phyloP scores from a whole-genome alignment of 2,329 filamentous ascomycete species.

The Pseudomassariella vexata region DNA sequence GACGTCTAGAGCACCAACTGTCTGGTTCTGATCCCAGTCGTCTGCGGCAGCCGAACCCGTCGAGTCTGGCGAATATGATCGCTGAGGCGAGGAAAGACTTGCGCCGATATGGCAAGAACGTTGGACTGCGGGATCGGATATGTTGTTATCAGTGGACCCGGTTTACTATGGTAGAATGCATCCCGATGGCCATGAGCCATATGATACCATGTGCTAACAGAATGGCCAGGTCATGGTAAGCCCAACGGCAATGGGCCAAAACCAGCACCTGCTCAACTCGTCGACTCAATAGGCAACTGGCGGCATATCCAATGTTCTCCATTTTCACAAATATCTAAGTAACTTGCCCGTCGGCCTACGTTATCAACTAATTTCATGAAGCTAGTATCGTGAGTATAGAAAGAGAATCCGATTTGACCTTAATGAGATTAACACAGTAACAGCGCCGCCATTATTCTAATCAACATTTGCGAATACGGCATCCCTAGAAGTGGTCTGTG shows the following conservation, averaged over 20 bases:
- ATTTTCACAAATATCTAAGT: slow-evolving; percentile 48
- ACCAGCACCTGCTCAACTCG: slow-evolving; percentile 33
- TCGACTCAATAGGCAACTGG: slow-evolving; percentile 46
- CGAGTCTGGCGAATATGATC: slow-evolving; percentile 28
- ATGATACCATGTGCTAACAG: too few relatives aligned
- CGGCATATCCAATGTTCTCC: slow-evolving; percentile 49
- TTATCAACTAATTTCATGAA: slow-evolving; percentile 2
- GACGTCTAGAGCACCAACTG: slow-evolving; percentile 9
- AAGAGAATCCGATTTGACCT: too few relatives aligned
- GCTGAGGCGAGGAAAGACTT: slow-evolving; percentile 22
- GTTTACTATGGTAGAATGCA: slow-evolving; percentile 53
- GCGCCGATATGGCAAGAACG: slow-evolving; percentile 20
- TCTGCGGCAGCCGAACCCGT: slow-evolving; percentile 14
- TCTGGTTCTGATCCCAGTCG: too few relatives aligned
- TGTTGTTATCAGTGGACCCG: slow-evolving; percentile 64
- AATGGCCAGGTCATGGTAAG: slow-evolving; percentile 25
- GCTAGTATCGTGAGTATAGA: slow-evolving; percentile 11
- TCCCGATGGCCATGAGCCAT: neutral
- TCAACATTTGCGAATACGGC: slow-evolving; percentile 75
- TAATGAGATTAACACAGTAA: too few relatives aligned
- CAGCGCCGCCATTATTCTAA: slow-evolving; percentile 69
- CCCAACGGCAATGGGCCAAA: too few relatives aligned
- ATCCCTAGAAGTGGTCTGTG: slow-evolving; percentile 55
- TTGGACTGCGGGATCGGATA: slow-evolving; percentile 44
- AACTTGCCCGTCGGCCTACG: too few relatives aligned